These are phyloP conservation scores for Boletellus deceptivus DNA, from an alignment of 1,284 basidiomycete genomes.

Conservation along the genomic window DNA sequence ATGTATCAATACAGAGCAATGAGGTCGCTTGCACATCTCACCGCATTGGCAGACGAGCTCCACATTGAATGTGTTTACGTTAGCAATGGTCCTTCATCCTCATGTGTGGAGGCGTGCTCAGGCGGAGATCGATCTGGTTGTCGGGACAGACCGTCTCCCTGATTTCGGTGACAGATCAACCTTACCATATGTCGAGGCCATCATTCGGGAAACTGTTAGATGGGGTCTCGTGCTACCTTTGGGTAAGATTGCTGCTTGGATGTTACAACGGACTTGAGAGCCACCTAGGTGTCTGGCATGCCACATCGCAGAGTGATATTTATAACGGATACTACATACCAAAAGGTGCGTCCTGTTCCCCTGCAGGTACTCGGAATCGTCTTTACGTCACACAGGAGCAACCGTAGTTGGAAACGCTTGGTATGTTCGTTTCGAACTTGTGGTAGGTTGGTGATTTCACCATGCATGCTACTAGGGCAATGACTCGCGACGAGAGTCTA, in stretches of 20 bases:
- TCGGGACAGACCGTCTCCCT: slow-evolving; percentile 38
- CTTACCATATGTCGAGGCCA: slow-evolving; percentile 38
- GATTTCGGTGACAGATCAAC: slow-evolving; percentile 35
- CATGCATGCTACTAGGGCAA: neutral
- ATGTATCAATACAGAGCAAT: neutral
- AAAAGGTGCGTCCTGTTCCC: slow-evolving; percentile 7
- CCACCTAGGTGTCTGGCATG: slow-evolving; percentile 17
- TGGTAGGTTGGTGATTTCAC: slow-evolving; percentile 7
- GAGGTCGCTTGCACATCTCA: neutral
- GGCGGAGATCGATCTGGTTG: slow-evolving; percentile 37
- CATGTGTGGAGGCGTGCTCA: slow-evolving; percentile 34
- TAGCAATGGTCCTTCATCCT: slow-evolving; percentile 36
- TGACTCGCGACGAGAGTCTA: neutral
- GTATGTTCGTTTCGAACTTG: neutral
- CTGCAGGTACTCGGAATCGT: neutral
- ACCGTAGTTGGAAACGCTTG: slow-evolving; percentile 16
- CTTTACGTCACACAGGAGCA: slow-evolving; percentile 4
- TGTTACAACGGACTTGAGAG: neutral
- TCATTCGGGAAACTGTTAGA: slow-evolving; percentile 39
- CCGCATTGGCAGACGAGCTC: slow-evolving; percentile 6
- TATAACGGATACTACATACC: slow-evolving; percentile 22
- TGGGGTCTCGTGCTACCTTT: slow-evolving; percentile 21
- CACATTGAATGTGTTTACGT: slow-evolving; percentile 24
- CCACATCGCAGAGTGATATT: slow-evolving; percentile 9
- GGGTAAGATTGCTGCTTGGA: neutral